These are phyloP conservation scores for Fusarium sp. DNA, from an alignment of 2,329 filamentous ascomycete genomes.

Conservation along the genomic window DNA sequence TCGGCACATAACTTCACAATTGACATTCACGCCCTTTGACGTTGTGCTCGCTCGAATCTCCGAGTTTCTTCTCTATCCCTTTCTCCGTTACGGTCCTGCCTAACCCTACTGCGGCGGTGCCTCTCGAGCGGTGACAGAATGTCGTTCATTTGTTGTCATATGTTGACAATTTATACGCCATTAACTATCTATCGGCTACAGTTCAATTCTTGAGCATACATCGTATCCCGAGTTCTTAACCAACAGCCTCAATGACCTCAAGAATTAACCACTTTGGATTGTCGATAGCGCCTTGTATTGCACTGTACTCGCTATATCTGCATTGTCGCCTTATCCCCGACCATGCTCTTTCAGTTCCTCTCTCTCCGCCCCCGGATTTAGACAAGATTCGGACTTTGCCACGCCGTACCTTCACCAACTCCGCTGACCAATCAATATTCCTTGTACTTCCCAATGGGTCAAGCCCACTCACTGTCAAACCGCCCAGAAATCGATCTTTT, in stretches of 20 bases:
- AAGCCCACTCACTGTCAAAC: slow-evolving; percentile 10
- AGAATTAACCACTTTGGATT: neutral
- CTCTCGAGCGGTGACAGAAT: slow-evolving; percentile 7
- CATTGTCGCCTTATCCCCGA: slow-evolving; percentile 37
- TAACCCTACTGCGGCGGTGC: neutral
- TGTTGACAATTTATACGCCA: neutral
- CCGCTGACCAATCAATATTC: slow-evolving; percentile 32
- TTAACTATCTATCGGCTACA: neutral
- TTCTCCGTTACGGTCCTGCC: neutral
- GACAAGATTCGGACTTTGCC: slow-evolving; percentile 40
- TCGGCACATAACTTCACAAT: slow-evolving; percentile 34
- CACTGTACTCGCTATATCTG: neutral
- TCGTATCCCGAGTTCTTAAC: neutral
- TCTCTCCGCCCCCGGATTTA: slow-evolving; percentile 44
- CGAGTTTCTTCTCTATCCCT: neutral
- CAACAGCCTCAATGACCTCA: slow-evolving; percentile 13
- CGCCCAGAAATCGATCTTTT: neutral
- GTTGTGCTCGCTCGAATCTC: slow-evolving; percentile 29
- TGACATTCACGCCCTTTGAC: slow-evolving; percentile 46
- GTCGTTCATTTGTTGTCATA: neutral
- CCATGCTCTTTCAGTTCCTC: neutral
- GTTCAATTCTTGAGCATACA: neutral
- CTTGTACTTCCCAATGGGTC: slow-evolving; percentile 12
- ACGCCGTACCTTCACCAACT: slow-evolving; percentile 18
- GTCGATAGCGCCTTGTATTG: neutral